Percentiles rank a stretch among this genome's conserved stretches.
Evolutionary conservation across 2,329 filamentous ascomycete genomes (phyloP).

Genomic region (Cordyceps javanica): DNA sequence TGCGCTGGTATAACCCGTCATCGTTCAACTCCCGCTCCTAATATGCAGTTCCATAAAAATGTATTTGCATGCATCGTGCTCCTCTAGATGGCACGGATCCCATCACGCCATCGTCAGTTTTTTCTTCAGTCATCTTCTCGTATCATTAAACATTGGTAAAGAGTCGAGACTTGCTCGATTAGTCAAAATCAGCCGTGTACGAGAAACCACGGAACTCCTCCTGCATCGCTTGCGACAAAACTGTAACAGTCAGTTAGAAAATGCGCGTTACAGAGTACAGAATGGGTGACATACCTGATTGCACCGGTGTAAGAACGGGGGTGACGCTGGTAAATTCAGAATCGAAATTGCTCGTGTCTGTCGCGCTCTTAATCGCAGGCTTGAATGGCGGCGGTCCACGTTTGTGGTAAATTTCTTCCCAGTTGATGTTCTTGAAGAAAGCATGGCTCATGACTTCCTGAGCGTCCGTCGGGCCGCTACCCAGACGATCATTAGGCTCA

Average conservation of each 20-base stretch:
- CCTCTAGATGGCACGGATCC: background rate
- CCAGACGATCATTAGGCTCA: constrained; percentile 87
- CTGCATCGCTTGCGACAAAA: constrained; percentile 97
- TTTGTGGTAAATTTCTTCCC: constrained; percentile 99
- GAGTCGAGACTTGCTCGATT: constrained; percentile 20
- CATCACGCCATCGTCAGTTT: background rate
- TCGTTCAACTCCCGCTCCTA: constrained; percentile 1
- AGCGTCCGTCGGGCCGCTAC: constrained; percentile 91
- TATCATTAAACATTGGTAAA: constrained; percentile 12
- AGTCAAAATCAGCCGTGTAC: constrained; percentile 88
- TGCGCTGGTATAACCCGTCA: background rate
- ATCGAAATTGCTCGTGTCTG: constrained; percentile 99
- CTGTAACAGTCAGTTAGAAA: constrained; percentile 37
- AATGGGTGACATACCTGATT: constrained; percentile 69
- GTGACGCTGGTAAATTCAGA: constrained; percentile 98
- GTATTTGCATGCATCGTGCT: background rate
- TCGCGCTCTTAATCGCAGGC: constrained; percentile 82
- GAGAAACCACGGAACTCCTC: constrained; percentile 99
- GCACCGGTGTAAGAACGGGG: constrained; percentile 91
- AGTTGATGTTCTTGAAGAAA: constrained; percentile 96
- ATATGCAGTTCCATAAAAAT: constrained; percentile 2
- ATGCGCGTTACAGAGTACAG: background rate
- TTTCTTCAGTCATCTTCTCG: background rate
- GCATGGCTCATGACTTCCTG: constrained; percentile 99
- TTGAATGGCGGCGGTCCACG: constrained; percentile 82